Conservation (phyloP, 2,329 filamentous ascomycete species). For the Tolypocladium endophyticum region DNA sequence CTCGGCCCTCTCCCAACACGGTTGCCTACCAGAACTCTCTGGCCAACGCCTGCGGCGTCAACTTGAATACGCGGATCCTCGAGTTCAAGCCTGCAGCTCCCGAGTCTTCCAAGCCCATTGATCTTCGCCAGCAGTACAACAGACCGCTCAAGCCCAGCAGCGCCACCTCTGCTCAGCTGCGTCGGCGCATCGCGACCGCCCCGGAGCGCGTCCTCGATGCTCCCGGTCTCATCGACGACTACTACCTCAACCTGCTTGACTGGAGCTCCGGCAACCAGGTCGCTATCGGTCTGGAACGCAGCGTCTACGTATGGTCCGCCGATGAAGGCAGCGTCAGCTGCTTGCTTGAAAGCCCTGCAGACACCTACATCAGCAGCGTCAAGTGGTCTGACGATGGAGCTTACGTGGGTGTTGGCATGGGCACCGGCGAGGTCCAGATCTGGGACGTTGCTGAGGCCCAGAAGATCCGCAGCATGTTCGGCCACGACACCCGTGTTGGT, state of each 20-base stretch:
- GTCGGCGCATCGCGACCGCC: constrained; percentile 84
- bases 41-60: constrained; percentile 84
- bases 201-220: constrained; percentile 95
- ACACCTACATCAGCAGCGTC: constrained; percentile 95
- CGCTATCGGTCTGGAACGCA: constrained; percentile 92
- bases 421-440: constrained; percentile 94
- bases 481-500: constrained; percentile 90
- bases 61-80: constrained; percentile 87
- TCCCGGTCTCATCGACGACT: constrained; percentile 92
- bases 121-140: constrained; percentile 96
- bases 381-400: constrained; percentile 98
- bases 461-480: constrained; percentile 97
- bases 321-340: constrained; percentile 84
- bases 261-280: constrained; percentile 98
- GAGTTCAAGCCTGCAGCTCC: constrained; percentile 98
- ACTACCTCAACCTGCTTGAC: constrained; percentile 97
- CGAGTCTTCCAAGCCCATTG: constrained; percentile 96
- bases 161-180: constrained; percentile 70
- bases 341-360: constrained; percentile 74
- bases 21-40: constrained; percentile 88
- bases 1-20: constrained; percentile 75
- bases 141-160: constrained; percentile 74
- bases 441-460: constrained; percentile 94
- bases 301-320: constrained; percentile 97
- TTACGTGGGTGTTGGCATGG: constrained; percentile 90